Evolutionary conservation across 2,329 filamentous ascomycete species (phyloP).

Genomic region (Cryphonectria carpinicola): DNA sequence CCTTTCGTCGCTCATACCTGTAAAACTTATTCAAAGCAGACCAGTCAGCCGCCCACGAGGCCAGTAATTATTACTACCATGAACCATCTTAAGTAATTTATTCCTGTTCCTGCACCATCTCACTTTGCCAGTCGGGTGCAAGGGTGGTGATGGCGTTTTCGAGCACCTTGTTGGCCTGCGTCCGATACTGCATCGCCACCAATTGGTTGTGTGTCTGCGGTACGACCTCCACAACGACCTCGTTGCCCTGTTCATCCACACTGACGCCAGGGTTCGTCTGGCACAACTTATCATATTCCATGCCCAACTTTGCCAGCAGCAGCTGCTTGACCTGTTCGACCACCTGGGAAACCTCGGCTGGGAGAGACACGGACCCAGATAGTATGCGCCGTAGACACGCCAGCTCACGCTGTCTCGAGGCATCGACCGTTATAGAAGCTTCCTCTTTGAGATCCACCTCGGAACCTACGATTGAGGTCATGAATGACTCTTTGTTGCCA

Average conservation of each 20-base stretch:
- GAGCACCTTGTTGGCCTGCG: slow-evolving; percentile 53
- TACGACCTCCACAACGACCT: slow-evolving; percentile 31
- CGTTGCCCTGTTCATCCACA: slow-evolving; percentile 44
- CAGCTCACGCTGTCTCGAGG: slow-evolving; percentile 19
- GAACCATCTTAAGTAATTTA: not conserved
- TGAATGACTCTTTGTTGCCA: slow-evolving; percentile 31
- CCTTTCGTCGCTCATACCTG: too few relatives aligned
- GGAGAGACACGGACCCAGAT: slow-evolving; percentile 43
- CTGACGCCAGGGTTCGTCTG: slow-evolving; percentile 44
- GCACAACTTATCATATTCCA: slow-evolving; percentile 48
- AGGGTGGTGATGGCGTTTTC: slow-evolving; percentile 39
- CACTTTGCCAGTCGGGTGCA: slow-evolving; percentile 21
- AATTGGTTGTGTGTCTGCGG: slow-evolving; percentile 48
- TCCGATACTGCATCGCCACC: slow-evolving; percentile 54
- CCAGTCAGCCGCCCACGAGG: not conserved
- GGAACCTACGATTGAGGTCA: slow-evolving; percentile 25
- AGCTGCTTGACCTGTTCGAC: slow-evolving; percentile 39
- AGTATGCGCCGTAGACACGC: slow-evolving; percentile 37
- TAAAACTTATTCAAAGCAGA: not conserved
- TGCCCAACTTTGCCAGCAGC: slow-evolving; percentile 43
- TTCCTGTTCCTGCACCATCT: not conserved
- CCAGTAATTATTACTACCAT: too few relatives aligned
- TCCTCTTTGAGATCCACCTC: not conserved
- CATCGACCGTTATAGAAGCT: not conserved
- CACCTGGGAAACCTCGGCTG: slow-evolving; percentile 48